Evolutionary conservation across 2,329 filamentous ascomycete genomes (phyloP), one percentile per base, ranked within the genome.

Genomic region (Aureobasidium uvarum): DNA sequence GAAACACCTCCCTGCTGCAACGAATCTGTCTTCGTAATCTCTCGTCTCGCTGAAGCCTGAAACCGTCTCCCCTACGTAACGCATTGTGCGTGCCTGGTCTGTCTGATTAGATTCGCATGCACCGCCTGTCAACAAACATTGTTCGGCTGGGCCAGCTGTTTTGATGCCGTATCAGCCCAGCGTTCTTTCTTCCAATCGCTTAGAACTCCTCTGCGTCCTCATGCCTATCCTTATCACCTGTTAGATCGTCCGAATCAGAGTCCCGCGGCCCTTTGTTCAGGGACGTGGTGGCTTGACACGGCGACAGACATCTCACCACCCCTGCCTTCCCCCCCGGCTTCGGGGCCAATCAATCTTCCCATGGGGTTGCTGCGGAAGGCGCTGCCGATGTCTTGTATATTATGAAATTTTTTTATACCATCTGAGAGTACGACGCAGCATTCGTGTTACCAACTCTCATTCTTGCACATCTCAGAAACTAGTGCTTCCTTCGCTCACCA

Each of bases 121-220:
- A 60, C 38, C 41, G 48, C 48, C 48, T 63, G 60, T 63, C 60
- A 63, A 63, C 60, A 63, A 63, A 63, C 60, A 63, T 54, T 63
- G 33, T 43, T 23, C 25, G 41, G 43, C 50, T 33, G 45, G 58
- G 43, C 45, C 58, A 51, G 45, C 58, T 63, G 48, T 63, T 52
- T 45, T 54, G 48, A 54, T 54, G 60, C n/a, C 48, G 58, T 50
- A 38, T 62, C 58, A 62, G 43, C 45, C 45, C 56, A 48, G 56
- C 46, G n/a, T 43, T 50, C 38, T 48, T 63, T 45, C 48, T 52
- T 36, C 25, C 60, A 52, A 54, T 63, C 60, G 60, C 60, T 54
- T 54, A 63, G 18, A 63, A 23, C 60, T 63, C 28, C 60, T 52
- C 38, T 20, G 45, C 28, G 33, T 41, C 45, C 33, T 28, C 45